A percentile compares a stretch with the other conserved stretches of the same genome.
Evolutionary conservation across 2,329 filamentous ascomycete genomes (phyloP).

Genomic region (Blastomyces parvus): DNA sequence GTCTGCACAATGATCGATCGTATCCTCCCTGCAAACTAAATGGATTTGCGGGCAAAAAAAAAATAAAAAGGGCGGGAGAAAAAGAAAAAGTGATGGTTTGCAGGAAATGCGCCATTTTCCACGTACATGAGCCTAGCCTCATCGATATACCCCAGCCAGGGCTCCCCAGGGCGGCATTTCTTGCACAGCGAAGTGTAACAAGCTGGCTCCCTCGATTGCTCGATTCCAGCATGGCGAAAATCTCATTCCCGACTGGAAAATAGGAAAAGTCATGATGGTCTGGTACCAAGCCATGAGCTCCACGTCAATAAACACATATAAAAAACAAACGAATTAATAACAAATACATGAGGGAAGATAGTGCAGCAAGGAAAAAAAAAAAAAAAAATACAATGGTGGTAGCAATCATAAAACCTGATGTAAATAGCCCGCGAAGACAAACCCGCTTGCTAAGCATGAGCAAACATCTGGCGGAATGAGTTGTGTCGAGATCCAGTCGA

Average conservation of each 20-base stretch:
- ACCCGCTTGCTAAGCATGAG: neutral
- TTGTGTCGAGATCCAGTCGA: slow-evolving; percentile 23
- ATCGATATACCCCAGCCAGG: neutral
- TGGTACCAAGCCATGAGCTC: neutral
- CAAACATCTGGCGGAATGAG: slow-evolving; percentile 15
- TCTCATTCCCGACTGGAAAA: neutral
- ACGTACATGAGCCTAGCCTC: neutral
- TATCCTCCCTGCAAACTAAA: slow-evolving; percentile 4
- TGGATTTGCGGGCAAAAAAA: neutral
- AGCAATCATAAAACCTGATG: neutral
- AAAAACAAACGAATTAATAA: neutral
- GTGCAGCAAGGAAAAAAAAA: neutral
- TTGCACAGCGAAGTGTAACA: neutral
- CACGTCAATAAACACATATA: slow-evolving; percentile 4
- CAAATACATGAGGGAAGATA: slow-evolving; percentile 2
- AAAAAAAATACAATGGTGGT: neutral
- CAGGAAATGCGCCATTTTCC: slow-evolving; percentile 1
- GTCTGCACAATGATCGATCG: slow-evolving; percentile 5
- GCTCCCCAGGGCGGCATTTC: neutral
- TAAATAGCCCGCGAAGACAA: neutral
- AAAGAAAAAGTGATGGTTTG: neutral
- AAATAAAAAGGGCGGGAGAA: neutral
- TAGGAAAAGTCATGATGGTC: neutral
- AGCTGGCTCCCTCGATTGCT: neutral
- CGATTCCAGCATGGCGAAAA: neutral